Conservation (phyloP, 1,284 basidiomycete species). For the Ustilago sp. region DNA sequence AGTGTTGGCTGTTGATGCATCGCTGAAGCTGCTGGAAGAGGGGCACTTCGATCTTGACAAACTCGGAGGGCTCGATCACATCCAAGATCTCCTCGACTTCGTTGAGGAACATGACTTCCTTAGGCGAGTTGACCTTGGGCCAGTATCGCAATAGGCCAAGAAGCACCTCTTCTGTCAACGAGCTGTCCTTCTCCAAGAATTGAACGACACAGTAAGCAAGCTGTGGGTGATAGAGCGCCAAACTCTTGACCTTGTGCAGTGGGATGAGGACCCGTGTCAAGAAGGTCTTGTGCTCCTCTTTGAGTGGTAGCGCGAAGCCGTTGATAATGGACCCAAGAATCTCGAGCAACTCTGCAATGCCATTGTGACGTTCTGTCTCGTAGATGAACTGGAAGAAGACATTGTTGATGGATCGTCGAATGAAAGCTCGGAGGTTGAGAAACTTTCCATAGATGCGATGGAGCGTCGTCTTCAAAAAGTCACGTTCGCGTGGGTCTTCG, state of each 20-base stretch:
- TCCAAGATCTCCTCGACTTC: constrained; percentile 99
- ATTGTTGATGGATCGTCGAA: constrained; percentile 98
- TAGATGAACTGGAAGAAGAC: constrained; percentile 99
- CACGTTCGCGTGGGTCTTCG: constrained; percentile 97
- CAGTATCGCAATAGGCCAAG: constrained; percentile 94
- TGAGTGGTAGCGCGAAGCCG: constrained; percentile 96
- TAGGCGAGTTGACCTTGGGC: constrained; percentile 99
- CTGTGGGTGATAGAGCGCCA: constrained; percentile 97
- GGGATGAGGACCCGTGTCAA: constrained; percentile 95
- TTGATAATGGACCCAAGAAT: constrained; percentile 99
- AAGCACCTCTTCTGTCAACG: constrained; percentile 94
- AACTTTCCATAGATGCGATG: constrained; percentile 99
- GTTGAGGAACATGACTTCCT: constrained; percentile 99
- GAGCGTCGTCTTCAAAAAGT: constrained; percentile 98
- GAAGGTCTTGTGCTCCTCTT: constrained; percentile 99
- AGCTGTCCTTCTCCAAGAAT: constrained; percentile 95
- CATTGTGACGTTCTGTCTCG: constrained; percentile 98
- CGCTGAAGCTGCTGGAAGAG: constrained; percentile 94
- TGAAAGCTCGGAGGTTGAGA: constrained; percentile 97
- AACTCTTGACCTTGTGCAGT: constrained; percentile 95
- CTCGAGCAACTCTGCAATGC: constrained; percentile 97
- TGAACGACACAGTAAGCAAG: constrained; percentile 99
- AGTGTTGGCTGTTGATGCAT: constrained; percentile 99
- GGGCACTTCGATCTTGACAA: constrained; percentile 93
- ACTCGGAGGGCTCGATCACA: constrained; percentile 96